Evolutionary conservation across 2,329 filamentous ascomycete species (phyloP).

Genomic region (Colletotrichum sp.): DNA sequence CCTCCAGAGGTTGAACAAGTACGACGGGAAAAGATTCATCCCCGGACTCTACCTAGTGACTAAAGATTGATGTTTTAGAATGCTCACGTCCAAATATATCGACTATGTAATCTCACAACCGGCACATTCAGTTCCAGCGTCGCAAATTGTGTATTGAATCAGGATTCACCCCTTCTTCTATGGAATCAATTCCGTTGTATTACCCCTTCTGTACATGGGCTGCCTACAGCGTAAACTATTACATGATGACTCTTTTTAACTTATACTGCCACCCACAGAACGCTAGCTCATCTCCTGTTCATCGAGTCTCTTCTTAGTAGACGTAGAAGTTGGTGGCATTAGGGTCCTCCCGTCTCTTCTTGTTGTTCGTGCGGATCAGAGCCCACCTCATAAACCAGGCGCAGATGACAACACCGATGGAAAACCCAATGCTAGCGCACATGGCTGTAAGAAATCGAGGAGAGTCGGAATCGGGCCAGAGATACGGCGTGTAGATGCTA

Average conservation of each 20-base stretch:
- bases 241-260: background rate
- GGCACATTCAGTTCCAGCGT: too few species aligned
- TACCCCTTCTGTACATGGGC: background rate
- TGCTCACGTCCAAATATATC: fast-evolving
- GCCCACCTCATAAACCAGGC: conserved; percentile 41
- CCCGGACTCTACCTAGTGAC: background rate
- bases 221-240: background rate
- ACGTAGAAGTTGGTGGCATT: conserved; percentile 32
- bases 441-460: conserved; percentile 25
- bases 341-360: conserved; percentile 28
- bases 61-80: background rate
- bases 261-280: background rate
- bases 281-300: fast-evolving
- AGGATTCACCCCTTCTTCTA: fast-evolving
- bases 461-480: conserved; percentile 19
- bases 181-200: background rate
- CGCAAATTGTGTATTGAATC: background rate
- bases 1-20: fast-evolving
- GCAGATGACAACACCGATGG: conserved; percentile 36
- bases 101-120: background rate
- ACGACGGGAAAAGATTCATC: background rate
- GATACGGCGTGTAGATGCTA: conserved; percentile 25
- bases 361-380: conserved; percentile 40
- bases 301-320: conserved; percentile 21
- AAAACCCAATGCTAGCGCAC: conserved; percentile 28